Base-by-base conservation (phyloP, 2,329 filamentous ascomycete species). In the Lecanoromycetidae sp. region DNA sequence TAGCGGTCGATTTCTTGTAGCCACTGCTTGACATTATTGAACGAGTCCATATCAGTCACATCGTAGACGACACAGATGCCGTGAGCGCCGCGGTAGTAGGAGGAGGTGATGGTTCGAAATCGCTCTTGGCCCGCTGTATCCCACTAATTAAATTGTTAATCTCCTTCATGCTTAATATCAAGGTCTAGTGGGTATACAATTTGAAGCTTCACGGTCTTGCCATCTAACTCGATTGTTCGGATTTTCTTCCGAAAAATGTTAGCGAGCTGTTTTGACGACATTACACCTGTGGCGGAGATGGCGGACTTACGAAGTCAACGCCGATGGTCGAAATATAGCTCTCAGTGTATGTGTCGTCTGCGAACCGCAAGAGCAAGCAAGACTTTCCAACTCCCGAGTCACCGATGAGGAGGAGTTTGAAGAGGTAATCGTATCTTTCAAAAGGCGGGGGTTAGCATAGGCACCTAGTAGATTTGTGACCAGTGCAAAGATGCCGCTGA, bases 21-120 rank as follows among this genome's bases (percentile, higher is more conserved):
- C 91, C 91, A 98, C 77, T 98, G 91, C 84, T 98, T 96, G 62
- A 98, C 91, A 74, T 96, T 98, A 82, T 98, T 96, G 86, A 98
- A 98, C 25, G 87, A 94, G 69, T 96, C 91, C 90, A 96, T 95
- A 68, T 98, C 91, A 58, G 91, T 98, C 64, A 98, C 91, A 81
- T 98, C 91, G 78, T 96, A 98, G 66, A 98, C 91, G 59, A 98
- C 90, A 72, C 91, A 98, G 72, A 98, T 98, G 61, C 91, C 91
- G 72, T 96, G 91, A 57, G 91, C 91, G 62, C 91, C 91, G 65
- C 91, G 87, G 77, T 98, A 98, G 79, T 98, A 98, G 53, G 91
- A 96, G 34, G 90, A 96, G 54, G 91, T 98, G 74, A 98, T 98
- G 61, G 91, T 98, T 68, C 91, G 84, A 87, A 98, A 98, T 63